Conservation (phyloP, 306 rosid species). For the Lathyrus sativus region DNA sequence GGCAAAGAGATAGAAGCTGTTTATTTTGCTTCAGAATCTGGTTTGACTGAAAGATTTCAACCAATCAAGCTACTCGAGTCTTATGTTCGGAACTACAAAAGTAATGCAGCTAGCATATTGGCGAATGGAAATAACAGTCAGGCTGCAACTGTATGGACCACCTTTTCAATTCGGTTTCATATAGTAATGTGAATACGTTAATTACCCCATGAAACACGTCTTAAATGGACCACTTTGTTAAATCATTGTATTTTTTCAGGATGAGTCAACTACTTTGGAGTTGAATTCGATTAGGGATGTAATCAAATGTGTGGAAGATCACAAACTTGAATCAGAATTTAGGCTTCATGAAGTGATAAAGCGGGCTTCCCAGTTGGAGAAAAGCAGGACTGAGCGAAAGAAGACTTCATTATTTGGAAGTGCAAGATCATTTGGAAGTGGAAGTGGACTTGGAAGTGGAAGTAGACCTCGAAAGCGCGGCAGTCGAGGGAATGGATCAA, state of each 20-base stretch:
- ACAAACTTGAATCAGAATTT: conserved; percentile 77
- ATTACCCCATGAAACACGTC: conserved; percentile 10
- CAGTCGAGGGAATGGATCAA: conserved; percentile 45
- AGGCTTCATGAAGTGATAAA: conserved; percentile 57
- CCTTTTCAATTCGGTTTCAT: conserved; percentile 22
- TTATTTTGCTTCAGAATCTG: conserved; percentile 82
- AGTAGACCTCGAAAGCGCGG: conserved; percentile 53
- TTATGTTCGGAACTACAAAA: conserved; percentile 56
- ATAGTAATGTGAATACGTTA: conserved; percentile 3
- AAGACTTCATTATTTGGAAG: conserved; percentile 45
- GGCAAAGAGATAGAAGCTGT: conserved; percentile 83
- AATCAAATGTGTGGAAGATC: conserved; percentile 84
- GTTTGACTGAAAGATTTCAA: conserved; percentile 72
- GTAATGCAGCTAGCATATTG: conserved; percentile 45
- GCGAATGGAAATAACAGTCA: conserved; percentile 59
- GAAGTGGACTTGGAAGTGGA: conserved; percentile 13
- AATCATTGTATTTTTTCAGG: conserved; percentile 53
- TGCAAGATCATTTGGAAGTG: conserved; percentile 1
- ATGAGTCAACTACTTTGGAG: conserved; percentile 63
- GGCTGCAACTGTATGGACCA: conserved; percentile 56
- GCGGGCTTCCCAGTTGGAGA: conserved; percentile 58
- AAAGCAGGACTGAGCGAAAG: conserved; percentile 63
- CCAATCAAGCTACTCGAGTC: conserved; percentile 65
- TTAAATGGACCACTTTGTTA: conserved; percentile 21
- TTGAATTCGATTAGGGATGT: conserved; percentile 62